Evolutionary conservation across 2,329 filamentous ascomycete species (phyloP).

Genomic region (Microsporum audouinii): DNA sequence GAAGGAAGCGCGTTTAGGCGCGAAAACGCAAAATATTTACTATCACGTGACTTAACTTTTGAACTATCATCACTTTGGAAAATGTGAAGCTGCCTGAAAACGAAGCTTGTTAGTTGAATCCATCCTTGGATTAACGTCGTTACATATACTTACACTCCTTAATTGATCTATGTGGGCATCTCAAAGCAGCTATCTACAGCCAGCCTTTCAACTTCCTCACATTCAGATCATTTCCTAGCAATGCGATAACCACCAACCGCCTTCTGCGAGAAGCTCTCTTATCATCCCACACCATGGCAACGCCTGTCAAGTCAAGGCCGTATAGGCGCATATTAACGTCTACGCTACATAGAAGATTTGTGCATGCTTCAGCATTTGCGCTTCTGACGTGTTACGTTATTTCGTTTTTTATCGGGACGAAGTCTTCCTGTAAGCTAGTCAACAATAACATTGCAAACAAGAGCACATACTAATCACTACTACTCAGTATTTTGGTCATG

Average conservation of each 20-base stretch:
- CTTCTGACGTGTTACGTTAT: slow-evolving; percentile 62
- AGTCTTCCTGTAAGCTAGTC: slow-evolving; percentile 51
- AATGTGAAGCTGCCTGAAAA: not conserved
- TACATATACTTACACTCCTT: not conserved
- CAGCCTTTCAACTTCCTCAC: not conserved
- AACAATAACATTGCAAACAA: not conserved
- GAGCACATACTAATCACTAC: not conserved
- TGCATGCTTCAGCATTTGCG: slow-evolving; percentile 59
- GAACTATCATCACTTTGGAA: not conserved
- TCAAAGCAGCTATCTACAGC: not conserved
- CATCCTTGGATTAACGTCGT: not conserved
- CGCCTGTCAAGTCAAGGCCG: slow-evolving; percentile 28
- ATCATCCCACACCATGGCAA: slow-evolving; percentile 23
- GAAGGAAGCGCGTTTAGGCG: too few relatives aligned
- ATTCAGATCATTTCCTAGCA: not conserved
- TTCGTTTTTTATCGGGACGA: slow-evolving; percentile 57
- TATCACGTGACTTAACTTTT: too few relatives aligned
- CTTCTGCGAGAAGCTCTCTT: slow-evolving; percentile 4
- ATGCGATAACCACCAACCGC: slow-evolving; percentile 7
- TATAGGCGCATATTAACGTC: slow-evolving; percentile 91
- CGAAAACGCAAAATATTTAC: too few relatives aligned
- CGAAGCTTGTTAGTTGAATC: not conserved
- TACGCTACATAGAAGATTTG: slow-evolving; percentile 75
- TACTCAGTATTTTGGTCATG: slow-evolving; percentile 65
- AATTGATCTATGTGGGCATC: not conserved